A percentile compares a stretch with the other conserved stretches of the same genome.
Conservation (phyloP, 495 filamentous ascomycete genomes). For the Trichocladium antarcticum region DNA sequence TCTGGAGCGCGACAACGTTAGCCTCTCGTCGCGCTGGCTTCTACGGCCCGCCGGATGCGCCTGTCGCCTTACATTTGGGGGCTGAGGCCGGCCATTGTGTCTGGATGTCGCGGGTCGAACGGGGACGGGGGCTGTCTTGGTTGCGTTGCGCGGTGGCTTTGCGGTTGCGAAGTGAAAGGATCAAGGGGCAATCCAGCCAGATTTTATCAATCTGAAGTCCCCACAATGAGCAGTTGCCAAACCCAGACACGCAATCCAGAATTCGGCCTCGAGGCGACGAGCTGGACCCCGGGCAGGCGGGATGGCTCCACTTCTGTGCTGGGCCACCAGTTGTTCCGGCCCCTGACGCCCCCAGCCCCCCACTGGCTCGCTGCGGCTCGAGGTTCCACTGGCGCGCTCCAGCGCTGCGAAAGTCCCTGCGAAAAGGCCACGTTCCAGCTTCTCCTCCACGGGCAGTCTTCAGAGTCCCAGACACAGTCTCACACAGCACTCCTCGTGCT, state of each 20-base stretch:
- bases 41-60: constrained; percentile 1
- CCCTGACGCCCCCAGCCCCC: no score
- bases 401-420: no score
- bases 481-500: no score
- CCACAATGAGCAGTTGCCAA: constrained; percentile 3
- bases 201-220: constrained; percentile 2
- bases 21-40: constrained; percentile 8
- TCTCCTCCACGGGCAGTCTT: no score
- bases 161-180: background rate
- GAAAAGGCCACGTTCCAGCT: constrained; percentile 9
- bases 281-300: background rate
- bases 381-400: background rate
- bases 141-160: background rate
- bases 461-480: no score
- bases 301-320: background rate
- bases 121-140: background rate
- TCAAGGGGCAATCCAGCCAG: constrained; percentile 1
- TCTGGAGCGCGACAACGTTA: constrained; percentile 34
- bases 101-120: background rate
- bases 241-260: constrained; percentile 1
- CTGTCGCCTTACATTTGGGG: constrained; percentile 39
- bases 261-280: background rate
- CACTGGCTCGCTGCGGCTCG: background rate
- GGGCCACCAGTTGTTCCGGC: background rate
- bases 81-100: constrained; percentile 40